Evolutionary conservation across 108 stramenopile species (phyloP), one percentile per base, ranked within the genome.

Genomic region (Cyclotella atomus): DNA sequence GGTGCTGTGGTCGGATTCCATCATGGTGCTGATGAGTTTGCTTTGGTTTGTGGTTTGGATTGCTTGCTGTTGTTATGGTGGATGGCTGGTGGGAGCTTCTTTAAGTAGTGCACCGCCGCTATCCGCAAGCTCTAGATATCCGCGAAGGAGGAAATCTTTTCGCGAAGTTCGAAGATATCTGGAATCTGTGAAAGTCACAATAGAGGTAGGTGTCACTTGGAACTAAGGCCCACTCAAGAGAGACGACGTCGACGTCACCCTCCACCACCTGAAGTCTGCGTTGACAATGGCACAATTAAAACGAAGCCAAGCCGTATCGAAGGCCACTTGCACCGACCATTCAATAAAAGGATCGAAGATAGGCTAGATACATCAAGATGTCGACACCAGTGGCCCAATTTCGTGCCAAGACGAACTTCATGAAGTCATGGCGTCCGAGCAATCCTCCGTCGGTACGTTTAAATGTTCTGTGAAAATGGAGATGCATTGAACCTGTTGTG

Each of bases 361-460:
- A 49, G 47, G 4, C 16, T 4, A 19, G 4, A 10, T 49, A 57
- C 2, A 60, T 41, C 36, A 65, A 21, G 33, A 79, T 67, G 59
- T 32, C 57, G 54, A 79, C 68, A 30, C 34, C 63, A 8, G 56
- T 74, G 14, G 43, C 82, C 27, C 56, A 41, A 10, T 95, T 95
- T 80, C 89, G 89, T 24, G 72, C 77, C 23, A 95, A 95, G 64
- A 82, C 80, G 1, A 73, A 59, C 35, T 79, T 70, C 30, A 95
- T 95, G 94, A 89, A 91, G 68, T 69, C 88, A 30, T 95, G 94
- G 94, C 88, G 87, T 33, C 94, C 94, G 10, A 79, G 69, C 32
- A 87, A 78, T 70, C 68, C 77, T 25, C 94, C 94, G 32, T 95
- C 91, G 68, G 88, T 89, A 70, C 24, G 91, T 61, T 60, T 34